Evolutionary conservation across 441 rosid genomes (phyloP), one percentile per base, ranked within the genome.

Genomic region (Oxalis stricta): DNA sequence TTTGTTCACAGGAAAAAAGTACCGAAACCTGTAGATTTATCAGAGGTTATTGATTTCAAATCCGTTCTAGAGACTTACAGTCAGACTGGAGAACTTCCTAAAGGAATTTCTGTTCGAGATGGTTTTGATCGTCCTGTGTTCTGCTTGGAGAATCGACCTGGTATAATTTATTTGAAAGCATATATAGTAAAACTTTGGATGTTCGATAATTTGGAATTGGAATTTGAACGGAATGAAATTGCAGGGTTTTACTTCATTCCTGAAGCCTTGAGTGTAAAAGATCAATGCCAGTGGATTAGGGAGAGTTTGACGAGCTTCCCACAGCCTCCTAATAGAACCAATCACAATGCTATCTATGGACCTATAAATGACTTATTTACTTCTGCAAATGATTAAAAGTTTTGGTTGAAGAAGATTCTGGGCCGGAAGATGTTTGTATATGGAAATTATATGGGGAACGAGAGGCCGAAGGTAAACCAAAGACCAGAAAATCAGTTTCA

Each of bases 261-360:
- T 1, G 82, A 72, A 31, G 94, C 78, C 12, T 69, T 84, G 72
- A 69, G 63, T 56, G 41, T 79, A 22, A 72, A 79, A 32, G 94
- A 89, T 53, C 94, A 89, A 56, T 74, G 92, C 60, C 59, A 15
- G 35, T 80, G 95, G 94, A 76, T 78, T 45, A 70, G 70, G 65
- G 89, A 82, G 74, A 76, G 92, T 48, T 76, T 85, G 46, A 67
- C 30, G 16, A 68, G 50, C 48, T 89, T 89, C 38, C 89, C 82
- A 0, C 94, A 85, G 59, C 98, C 95, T 48, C 95, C 86, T 0
- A 89, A 89, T 38, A 72, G 94, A 64, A 85, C 94, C 3, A 82
- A 89, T 44, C 94, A 84, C 60, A 80, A 80, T 71, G 92, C 82
- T 1, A 56, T 79, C 10, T 78, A 85, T 34, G 95, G 98, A 47